Evolutionary conservation across 2,329 filamentous ascomycete genomes (phyloP), one percentile per base, ranked within the genome.

Genomic region (Colletotrichum nymphaeae): DNA sequence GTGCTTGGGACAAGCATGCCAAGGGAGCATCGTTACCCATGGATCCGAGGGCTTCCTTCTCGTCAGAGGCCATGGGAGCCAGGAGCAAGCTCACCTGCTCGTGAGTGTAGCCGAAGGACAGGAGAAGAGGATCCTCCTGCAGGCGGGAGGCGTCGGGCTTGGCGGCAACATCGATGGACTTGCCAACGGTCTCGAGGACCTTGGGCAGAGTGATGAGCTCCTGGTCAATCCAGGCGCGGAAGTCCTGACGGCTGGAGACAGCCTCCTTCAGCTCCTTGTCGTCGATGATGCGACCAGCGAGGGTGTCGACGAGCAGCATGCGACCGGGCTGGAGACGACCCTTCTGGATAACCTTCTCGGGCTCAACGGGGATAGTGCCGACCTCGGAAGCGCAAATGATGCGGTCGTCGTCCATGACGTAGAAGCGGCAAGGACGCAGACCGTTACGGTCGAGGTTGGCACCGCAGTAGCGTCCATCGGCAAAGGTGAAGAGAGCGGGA

Each of bases 331-430:
- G 95, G 73, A 98, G 87, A 80, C 96, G 93, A 35, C 96, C 96
- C 87, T 98, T 98, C 81, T 98, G 94, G 52, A 98, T 89, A 63
- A 98, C 92, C 60, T 91, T 90, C 86, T 98, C 95, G 2, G 96
- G 95, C 76, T 98, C 95, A 75, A 98, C 94, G 63, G 91, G 89
- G 76, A 98, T 98, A 12, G 96, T 96, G 79, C 96, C 96, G 75
- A 98, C 96, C 84, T 98, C 96, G 14, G 96, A 98, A 52, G 95
- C 96, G 84, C 96, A 98, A 78, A 98, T 95, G 80, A 98, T 98
- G 79, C 96, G 93, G 83, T 98, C 96, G 81, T 98, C 96, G 77
- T 98, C 95, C 83, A 97, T 95, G 62, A 98, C 93, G 82, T 98
- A 98, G 90, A 96, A 98, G 85, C 96, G 93, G 88, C 96, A 98